Evolutionary conservation across 1,284 basidiomycete genomes (phyloP), one percentile per base, ranked within the genome.

Genomic region (Ustilago curta): DNA sequence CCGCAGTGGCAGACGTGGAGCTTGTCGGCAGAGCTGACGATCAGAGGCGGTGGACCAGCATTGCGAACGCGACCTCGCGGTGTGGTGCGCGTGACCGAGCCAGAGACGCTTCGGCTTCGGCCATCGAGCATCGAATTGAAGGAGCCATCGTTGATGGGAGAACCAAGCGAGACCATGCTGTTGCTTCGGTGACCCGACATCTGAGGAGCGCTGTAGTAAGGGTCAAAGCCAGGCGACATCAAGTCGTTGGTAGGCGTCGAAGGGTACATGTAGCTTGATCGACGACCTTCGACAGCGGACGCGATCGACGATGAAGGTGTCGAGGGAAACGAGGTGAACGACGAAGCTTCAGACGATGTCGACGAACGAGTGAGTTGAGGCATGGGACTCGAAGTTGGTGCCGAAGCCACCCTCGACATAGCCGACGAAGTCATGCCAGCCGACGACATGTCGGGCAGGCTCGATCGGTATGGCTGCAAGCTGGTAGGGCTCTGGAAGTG

Each of bases 11-110:
- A 84, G 42, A 81, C 81, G 55, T 84, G 83, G 37, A 76, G 57
- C 65, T 84, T 84, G 68, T 84, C 78, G 11, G 80, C 80, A n/a
- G 70, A 76, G 76, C 77, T 81, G 53, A 84, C 83, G 21, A 84
- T 78, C 18, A 84, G 76, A 21, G 83, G 83, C 0, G 83, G 83
- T 18, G 81, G 79, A 4, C 70, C 77, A 12, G 62, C 54, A 23
- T 66, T 68, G 55, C 73, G 59, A 29, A 70, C 57, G 4, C 76
- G 66, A 31, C 65, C 61, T 29, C 69, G 70, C 25, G 76, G 66
- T 9, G 73, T 71, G 42, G 58, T 69, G 45, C 68, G 69, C 6
- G 60, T 63, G 37, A 62, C 72, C n/a, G 62, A 58, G 35, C 61
- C 63, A 11, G 75, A 73, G 25, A 73, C 49, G 45, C 59, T 62